Evolutionary conservation across 345 rosid species (phyloP).

Genomic region (Balakata baccata): DNA sequence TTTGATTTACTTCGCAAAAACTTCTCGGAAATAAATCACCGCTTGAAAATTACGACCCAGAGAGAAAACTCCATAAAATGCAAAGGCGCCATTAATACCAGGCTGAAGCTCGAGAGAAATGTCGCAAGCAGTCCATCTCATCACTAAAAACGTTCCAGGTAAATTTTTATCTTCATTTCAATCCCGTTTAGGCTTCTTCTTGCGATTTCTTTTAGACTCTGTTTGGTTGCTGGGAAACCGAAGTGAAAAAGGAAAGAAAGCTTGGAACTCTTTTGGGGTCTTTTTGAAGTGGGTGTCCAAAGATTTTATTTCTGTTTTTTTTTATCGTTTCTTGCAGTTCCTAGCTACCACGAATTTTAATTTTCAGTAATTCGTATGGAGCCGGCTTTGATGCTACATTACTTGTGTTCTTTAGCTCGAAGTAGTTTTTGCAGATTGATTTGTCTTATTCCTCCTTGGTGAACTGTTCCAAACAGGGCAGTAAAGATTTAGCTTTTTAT

Average conservation of each 20-base stretch:
- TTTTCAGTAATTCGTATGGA: background rate
- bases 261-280: background rate
- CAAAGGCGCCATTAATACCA: conserved; percentile 18
- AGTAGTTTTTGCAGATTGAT: background rate
- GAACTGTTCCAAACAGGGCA: background rate
- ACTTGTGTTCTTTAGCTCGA: background rate
- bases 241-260: background rate
- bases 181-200: background rate
- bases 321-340: background rate
- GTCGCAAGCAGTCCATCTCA: conserved; percentile 33
- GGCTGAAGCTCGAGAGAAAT: conserved; percentile 12
- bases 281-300: background rate
- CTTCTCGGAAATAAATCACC: background rate
- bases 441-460: background rate
- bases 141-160: conserved; percentile 32
- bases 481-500: background rate
- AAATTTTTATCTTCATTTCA: background rate
- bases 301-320: background rate
- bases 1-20: background rate
- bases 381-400: background rate
- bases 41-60: background rate
- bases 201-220: background rate
- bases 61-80: conserved; percentile 3
- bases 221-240: conserved; percentile 5
- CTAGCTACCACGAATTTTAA: background rate